Percentiles rank a stretch among this genome's conserved stretches.
Conservation (phyloP, 163 green algal genomes). For the Chlorella variabilis region DNA sequence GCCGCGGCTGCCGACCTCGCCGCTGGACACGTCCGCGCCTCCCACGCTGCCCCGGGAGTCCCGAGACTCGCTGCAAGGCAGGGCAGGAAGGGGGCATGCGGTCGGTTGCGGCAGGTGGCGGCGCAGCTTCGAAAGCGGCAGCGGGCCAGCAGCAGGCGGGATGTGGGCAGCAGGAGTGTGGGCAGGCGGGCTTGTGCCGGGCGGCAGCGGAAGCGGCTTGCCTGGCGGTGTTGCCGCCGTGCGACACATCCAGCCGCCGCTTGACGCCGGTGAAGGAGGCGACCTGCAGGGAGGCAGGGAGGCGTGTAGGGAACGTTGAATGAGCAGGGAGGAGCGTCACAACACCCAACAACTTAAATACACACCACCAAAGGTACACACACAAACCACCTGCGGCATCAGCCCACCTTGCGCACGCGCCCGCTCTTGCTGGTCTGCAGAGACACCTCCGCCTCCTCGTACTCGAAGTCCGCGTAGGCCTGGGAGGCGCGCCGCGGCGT, state of each 20-base stretch:
- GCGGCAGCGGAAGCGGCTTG: background rate
- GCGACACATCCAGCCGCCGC: slow-evolving; percentile 17
- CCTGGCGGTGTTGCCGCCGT: background rate
- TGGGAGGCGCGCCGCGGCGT: slow-evolving; percentile 8
- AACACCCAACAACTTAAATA: background rate
- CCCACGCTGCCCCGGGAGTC: slow-evolving; percentile 21
- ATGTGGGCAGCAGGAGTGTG: background rate
- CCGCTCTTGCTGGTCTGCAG: slow-evolving; percentile 43
- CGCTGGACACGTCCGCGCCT: background rate
- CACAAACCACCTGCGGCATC: background rate
- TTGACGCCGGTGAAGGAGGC: slow-evolving; percentile 36
- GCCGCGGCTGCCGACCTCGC: slow-evolving; percentile 26
- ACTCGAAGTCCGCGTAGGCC: slow-evolving; percentile 11
- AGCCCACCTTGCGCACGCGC: slow-evolving; percentile 41
- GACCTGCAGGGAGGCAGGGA: slow-evolving; percentile 12
- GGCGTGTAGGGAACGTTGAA: too few species aligned
- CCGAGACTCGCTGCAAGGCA: slow-evolving; percentile 14
- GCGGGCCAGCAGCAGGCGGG: too few species aligned
- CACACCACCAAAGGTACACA: background rate
- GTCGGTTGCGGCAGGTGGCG: too few species aligned
- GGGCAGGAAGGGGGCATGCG: background rate
- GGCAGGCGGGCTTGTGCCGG: background rate
- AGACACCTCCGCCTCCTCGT: slow-evolving; percentile 22
- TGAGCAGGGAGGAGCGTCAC: too few species aligned
- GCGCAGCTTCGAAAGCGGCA: too few species aligned